Evolutionary conservation across 73 alveolate species (phyloP), one percentile per base, ranked within the genome.

Genomic region (Paramecium caudatum): DNA sequence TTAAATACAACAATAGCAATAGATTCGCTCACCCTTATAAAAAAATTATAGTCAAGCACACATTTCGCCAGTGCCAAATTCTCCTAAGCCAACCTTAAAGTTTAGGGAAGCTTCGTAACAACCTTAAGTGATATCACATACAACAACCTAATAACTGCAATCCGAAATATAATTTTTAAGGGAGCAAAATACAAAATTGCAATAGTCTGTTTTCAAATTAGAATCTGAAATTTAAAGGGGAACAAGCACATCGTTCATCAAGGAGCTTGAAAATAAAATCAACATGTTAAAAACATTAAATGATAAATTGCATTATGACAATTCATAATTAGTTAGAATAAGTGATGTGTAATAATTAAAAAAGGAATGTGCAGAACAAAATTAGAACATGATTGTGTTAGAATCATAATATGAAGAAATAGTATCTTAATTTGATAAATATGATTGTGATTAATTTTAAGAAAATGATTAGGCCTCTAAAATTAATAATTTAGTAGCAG

Each of bases 161-260:
- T 32, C 47, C 19, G 84, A 68, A 37, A 25, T 68, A 4, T 43
- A 32, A 30, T 68, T 68, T 7, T 12, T 68, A 10, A 68, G 34
- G 15, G 47, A 68, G 25, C 19, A 68, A 16, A 68, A 68, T 16
- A 25, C 30, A 12, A 68, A 68, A 34, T 68, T 68, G 37, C 17
- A 68, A 23, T 3, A 68, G 34, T 6, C 32, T 13, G 34, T 68
- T 30, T 32, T 32, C 33, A 68, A 37, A 37, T n/a, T 68, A 34
- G 84, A 68, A 68, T 34, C 84, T 27, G 16, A 68, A 68, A 68
- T 68, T 34, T 68, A 34, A 32, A 68, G 84, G 34, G 84, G 84
- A 17, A 68, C 25, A 32, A 34, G 61, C 19, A 68, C 84, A 3
- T 13, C 30, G 34, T 68, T 68, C 34, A 68, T 68, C 3, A 68